Evolutionary conservation across 495 filamentous ascomycete species (phyloP), one percentile per base, ranked within the genome.

Genomic region (Bombardia bombarda): DNA sequence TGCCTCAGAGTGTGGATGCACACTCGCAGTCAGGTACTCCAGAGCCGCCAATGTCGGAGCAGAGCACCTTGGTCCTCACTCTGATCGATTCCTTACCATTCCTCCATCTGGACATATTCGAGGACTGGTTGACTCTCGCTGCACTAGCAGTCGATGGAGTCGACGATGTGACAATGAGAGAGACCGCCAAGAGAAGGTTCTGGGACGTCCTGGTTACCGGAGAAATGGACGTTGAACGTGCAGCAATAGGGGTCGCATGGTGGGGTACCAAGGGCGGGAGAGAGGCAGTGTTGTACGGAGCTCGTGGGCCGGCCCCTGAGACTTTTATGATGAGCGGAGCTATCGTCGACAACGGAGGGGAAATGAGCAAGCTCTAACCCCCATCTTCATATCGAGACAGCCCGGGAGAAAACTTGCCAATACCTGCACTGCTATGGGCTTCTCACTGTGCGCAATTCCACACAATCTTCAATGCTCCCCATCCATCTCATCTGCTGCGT

Each of bases 151-250:
- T 93, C 32, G 79, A 82, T 46, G 51, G 48, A 1, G 74, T 95
- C 38, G 52, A 64, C 1, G 80, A 88, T 43, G 60, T 68, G 0
- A 51, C 54, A 3, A 81, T 89, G 72, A 70, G 80, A 25, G 72
- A 79, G 23, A 56, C 66, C n/a, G 84, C 81, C 39, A 78, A 79
- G 50, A 73, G 78, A 50, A 72, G 89, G 36, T 86, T 95, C 60
- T 95, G 90, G 88, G 79, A 95, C 38, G 73, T 87, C 1, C 47
- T 97, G 32, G 81, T 80, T 19, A 77, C 74, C 46, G 89, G 90
- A 7, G 90, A 96, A 65, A 90, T 96, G 82, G 90, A 96, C 66
- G 78, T 94, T 36, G 86, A 94, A 52, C 71, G 87, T 20, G 80
- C 86, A 8, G 80, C 83, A 37, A 69, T 86, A 34, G 90, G 82